Evolutionary conservation across 306 rosid species (phyloP).

Genomic region (Carpinus viminea): DNA sequence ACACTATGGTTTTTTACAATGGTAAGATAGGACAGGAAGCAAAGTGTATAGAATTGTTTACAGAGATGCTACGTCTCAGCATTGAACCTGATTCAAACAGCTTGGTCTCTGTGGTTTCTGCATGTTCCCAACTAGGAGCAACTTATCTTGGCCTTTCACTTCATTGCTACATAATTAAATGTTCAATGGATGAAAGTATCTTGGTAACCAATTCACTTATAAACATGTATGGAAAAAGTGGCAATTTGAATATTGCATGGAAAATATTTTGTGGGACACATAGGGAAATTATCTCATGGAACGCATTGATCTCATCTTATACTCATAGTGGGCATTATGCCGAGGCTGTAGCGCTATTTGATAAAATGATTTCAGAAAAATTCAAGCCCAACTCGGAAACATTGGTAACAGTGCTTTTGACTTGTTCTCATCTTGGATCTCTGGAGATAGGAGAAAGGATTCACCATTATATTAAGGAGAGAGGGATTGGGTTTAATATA

Average conservation of each 20-base stretch:
- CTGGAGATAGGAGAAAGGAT: constrained; percentile 53
- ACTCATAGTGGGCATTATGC: constrained; percentile 39
- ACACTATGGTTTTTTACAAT: constrained; percentile 55
- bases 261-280: constrained; percentile 45
- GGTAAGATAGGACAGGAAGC: constrained; percentile 38
- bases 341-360: constrained; percentile 53
- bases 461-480: constrained; percentile 49
- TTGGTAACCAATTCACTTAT: constrained; percentile 56
- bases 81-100: constrained; percentile 45
- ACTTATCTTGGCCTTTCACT: constrained; percentile 56
- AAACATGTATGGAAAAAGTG: constrained; percentile 76
- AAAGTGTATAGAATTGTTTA: constrained; percentile 52
- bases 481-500: constrained; percentile 48
- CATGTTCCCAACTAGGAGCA: constrained; percentile 50
- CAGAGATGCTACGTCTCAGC: constrained; percentile 55
- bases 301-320: constrained; percentile 66
- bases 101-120: constrained; percentile 54
- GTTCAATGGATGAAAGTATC: constrained; percentile 37
- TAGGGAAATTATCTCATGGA: constrained; percentile 62
- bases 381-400: constrained; percentile 57
- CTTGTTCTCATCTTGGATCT: constrained; percentile 71
- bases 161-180: constrained; percentile 57
- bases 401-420: constrained; percentile 53
- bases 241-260: constrained; percentile 43
- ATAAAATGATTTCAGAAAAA: constrained; percentile 52